Evolutionary conservation across 2,329 filamentous ascomycete genomes (phyloP).

Genomic region (Colletotrichum lentis): DNA sequence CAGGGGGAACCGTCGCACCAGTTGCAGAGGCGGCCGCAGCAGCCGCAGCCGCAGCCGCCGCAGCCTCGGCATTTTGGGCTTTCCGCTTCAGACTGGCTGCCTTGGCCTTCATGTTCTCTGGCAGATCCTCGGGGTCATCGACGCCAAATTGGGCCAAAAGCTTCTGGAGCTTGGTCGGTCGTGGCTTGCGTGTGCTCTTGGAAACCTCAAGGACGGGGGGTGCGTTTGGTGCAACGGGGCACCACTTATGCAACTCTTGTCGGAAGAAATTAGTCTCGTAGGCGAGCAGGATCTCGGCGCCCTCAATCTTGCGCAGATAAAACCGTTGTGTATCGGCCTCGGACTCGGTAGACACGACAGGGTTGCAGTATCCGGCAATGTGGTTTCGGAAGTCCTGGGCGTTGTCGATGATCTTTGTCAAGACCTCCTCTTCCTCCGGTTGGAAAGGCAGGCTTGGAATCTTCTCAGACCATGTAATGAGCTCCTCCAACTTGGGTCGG

Average conservation of each 20-base stretch:
- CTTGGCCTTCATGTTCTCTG: constrained; percentile 82
- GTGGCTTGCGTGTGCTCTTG: constrained; percentile 90
- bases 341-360: constrained; percentile 79
- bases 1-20: constrained; percentile 30
- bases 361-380: constrained; percentile 81
- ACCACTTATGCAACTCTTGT: constrained; percentile 94
- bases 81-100: constrained; percentile 77
- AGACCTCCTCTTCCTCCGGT: constrained; percentile 88
- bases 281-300: constrained; percentile 89
- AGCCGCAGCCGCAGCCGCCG: constrained; percentile 49
- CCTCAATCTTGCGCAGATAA: constrained; percentile 96
- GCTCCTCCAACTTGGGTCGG: constrained; percentile 91
- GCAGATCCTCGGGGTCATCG: constrained; percentile 88
- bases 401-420: constrained; percentile 86
- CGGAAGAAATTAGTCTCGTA: constrained; percentile 98
- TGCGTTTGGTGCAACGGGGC: constrained; percentile 83
- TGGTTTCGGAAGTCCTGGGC: constrained; percentile 86
- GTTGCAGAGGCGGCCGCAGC: constrained; percentile 33
- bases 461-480: constrained; percentile 85
- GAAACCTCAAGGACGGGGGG: constrained; percentile 89
- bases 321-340: constrained; percentile 92
- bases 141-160: constrained; percentile 89
- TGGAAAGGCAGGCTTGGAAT: constrained; percentile 86
- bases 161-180: constrained; percentile 96
- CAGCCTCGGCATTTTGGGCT: constrained; percentile 66